phyloP scores from a whole-genome alignment of 2,329 filamentous ascomycete genomes.

The Diaporthe destruens region DNA sequence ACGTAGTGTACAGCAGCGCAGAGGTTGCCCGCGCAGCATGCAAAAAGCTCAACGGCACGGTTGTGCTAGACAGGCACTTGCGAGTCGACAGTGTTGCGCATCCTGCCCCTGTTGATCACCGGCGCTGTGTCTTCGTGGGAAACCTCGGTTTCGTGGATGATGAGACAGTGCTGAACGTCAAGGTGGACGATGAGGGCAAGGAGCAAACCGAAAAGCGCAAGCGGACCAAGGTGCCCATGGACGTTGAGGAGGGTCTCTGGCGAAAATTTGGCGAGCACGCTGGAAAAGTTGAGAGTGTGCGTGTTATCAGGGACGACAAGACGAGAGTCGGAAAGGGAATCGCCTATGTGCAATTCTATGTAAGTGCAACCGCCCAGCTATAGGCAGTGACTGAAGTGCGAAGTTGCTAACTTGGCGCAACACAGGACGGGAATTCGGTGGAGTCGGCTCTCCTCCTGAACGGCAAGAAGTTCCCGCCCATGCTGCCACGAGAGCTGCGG shows the following conservation, averaged over 20 bases:
- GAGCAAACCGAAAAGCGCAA: slow-evolving; percentile 73
- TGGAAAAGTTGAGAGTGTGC: slow-evolving; percentile 91
- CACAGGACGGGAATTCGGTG: slow-evolving; percentile 82
- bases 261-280: slow-evolving; percentile 78
- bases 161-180: slow-evolving; percentile 77
- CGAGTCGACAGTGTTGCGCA: slow-evolving; percentile 93
- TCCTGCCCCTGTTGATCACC: slow-evolving; percentile 84
- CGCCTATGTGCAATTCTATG: slow-evolving; percentile 95
- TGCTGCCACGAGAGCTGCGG: slow-evolving; percentile 89
- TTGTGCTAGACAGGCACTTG: slow-evolving; percentile 88
- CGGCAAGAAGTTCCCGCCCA: slow-evolving; percentile 92
- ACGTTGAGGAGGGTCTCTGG: slow-evolving; percentile 95
- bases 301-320: slow-evolving; percentile 88
- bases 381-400: not conserved
- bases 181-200: slow-evolving; percentile 73
- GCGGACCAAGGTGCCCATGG: slow-evolving; percentile 79
- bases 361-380: slow-evolving; percentile 53
- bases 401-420: slow-evolving; percentile 30
- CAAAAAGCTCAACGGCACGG: slow-evolving; percentile 82
- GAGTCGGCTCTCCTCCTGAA: slow-evolving; percentile 91
- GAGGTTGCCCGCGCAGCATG: slow-evolving; percentile 82
- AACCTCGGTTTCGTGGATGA: slow-evolving; percentile 97
- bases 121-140: slow-evolving; percentile 94
- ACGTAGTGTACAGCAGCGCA: slow-evolving; percentile 85
- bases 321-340: slow-evolving; percentile 97